phyloP scores from a whole-genome alignment of 2,329 filamentous ascomycete genomes.

The Gaeumannomyces tritici region DNA sequence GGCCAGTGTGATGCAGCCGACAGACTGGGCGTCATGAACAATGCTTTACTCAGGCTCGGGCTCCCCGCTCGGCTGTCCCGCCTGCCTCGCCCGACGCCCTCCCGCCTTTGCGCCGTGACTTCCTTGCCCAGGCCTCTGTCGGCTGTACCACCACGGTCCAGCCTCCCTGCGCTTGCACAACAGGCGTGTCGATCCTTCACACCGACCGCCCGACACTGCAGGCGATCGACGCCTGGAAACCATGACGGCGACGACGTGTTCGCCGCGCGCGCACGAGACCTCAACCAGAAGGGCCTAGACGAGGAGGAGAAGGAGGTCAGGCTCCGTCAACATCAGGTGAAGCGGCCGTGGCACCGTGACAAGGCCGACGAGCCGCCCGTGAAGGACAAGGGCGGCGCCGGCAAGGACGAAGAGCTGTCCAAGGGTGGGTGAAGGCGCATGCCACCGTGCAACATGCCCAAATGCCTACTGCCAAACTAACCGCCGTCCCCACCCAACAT shows the following conservation, averaged over 20 bases:
- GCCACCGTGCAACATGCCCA: not conserved
- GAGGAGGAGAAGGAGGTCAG: constrained; percentile 26
- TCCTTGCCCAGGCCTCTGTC: not conserved
- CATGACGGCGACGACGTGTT: constrained; percentile 6
- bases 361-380: constrained; percentile 35
- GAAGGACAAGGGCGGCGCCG: constrained; percentile 12
- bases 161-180: not conserved
- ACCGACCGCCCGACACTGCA: not conserved
- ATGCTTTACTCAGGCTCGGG: not conserved
- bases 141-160: not conserved
- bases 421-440: constrained; percentile 18
- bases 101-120: not conserved
- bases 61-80: not conserved
- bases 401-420: constrained; percentile 12
- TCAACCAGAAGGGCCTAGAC: constrained; percentile 22
- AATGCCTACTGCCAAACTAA: constrained; percentile 3
- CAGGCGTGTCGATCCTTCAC: not conserved
- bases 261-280: constrained; percentile 17
- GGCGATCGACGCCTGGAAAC: not conserved
- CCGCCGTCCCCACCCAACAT: not conserved
- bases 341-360: constrained; percentile 58
- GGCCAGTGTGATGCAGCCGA: not conserved
- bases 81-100: not conserved
- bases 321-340: constrained; percentile 45
- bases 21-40: not conserved